A percentile compares a stretch with the other conserved stretches of the same genome.
These are phyloP conservation scores for Neonectria magnoliae DNA, from an alignment of 2,329 filamentous ascomycete species.

Conservation along the genomic window DNA sequence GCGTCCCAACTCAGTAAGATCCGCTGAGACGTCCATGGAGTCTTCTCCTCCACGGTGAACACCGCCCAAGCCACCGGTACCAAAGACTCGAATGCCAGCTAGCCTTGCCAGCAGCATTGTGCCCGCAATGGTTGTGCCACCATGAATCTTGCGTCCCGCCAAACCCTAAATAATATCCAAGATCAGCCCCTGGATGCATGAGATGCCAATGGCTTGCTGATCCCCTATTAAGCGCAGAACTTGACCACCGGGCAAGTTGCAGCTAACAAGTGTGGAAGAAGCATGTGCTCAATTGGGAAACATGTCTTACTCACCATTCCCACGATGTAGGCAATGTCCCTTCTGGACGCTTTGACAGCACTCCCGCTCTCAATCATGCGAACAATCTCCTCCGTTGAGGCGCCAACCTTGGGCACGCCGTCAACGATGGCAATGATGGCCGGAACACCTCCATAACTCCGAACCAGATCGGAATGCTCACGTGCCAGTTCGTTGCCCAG, in stretches of 20 bases:
- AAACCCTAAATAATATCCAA: slow-evolving; percentile 28
- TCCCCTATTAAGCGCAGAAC: neutral
- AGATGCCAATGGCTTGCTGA: neutral
- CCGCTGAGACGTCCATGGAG: slow-evolving; percentile 93
- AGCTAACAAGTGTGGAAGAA: neutral
- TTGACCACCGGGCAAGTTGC: neutral
- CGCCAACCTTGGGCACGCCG: slow-evolving; percentile 83
- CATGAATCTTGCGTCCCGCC: slow-evolving; percentile 74
- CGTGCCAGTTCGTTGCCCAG: slow-evolving; percentile 77
- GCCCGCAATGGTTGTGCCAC: slow-evolving; percentile 91
- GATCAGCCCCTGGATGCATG: slow-evolving; percentile 24
- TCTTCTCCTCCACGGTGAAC: slow-evolving; percentile 90
- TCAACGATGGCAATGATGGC: slow-evolving; percentile 91
- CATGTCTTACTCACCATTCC: slow-evolving; percentile 70
- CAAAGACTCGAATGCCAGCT: slow-evolving; percentile 91
- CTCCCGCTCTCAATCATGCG: slow-evolving; percentile 74
- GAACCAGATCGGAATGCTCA: slow-evolving; percentile 86
- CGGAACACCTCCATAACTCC: slow-evolving; percentile 82
- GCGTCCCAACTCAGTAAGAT: slow-evolving; percentile 91
- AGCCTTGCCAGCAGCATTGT: slow-evolving; percentile 90
- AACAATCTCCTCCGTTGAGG: slow-evolving; percentile 76
- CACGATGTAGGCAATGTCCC: slow-evolving; percentile 84
- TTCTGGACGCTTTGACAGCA: slow-evolving; percentile 84
- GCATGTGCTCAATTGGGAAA: neutral
- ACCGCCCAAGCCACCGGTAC: slow-evolving; percentile 92